Evolutionary conservation across 306 rosid genomes (phyloP), one percentile per base, ranked within the genome.

Genomic region (Cyclanthera cordifolia): DNA sequence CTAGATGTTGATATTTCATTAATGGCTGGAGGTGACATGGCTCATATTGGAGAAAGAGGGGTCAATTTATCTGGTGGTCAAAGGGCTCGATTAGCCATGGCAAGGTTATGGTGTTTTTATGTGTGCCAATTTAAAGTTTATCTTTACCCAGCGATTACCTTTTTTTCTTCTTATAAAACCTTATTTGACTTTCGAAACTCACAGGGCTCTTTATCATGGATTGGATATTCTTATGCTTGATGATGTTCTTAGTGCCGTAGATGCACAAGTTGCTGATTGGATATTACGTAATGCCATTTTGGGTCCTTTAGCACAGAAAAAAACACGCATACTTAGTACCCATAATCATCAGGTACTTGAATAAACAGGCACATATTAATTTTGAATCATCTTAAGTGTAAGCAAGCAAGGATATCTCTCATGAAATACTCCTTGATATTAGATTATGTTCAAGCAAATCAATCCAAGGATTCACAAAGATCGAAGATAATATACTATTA

Each of bases 1-100:
- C 80, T 92, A 66, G 90, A 89, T 57, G 85, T 85, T 74, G 98
- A 92, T 79, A 80, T 92, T 80, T 85, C 95, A 59, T 69, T 80
- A 73, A 92, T 92, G 96, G 78, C 79, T 74, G 93, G 98, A 76
- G 95, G 93, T 56, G 98, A 92, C 90, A 85, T 84, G 95, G 85
- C 96, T 74, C 83, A 79, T 81, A 82, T 85, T 72, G 98, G 95
- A 75, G 98, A 92, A 76, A 92, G 85, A 74, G 96, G 98, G 76
- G 59, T 79, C 72, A 92, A 89, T 72, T 80, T 92, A 79, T 92
- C 98, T 4, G 98, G 98, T 70, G 98, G 98, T 74, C 98, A 92
- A 72, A 86, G 93, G 80, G 90, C 95, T 61, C 96, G 98, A 74
- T 86, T 92, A 77, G 95, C 98, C 81, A 79, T 92, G 85, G 98